A percentile compares a stretch with the other conserved stretches of the same genome.
Conservation (phyloP, 768 basidiomycete genomes). For the Psilocybe tampanensis region DNA sequence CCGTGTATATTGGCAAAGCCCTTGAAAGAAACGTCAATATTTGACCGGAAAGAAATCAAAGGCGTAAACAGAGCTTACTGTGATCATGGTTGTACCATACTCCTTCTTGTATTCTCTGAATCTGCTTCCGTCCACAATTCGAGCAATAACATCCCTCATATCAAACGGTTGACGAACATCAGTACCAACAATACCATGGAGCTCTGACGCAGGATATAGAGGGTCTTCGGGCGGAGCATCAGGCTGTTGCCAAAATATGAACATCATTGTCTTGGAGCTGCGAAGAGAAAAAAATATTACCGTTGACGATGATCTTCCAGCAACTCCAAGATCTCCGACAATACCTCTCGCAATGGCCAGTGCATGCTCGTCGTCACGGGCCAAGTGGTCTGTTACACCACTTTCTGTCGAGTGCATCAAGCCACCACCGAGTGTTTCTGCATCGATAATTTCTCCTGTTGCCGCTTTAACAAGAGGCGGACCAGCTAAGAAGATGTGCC, state of each 20-base stretch:
- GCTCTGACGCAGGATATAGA: conserved; percentile 75
- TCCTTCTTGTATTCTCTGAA: conserved; percentile 97
- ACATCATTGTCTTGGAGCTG: background rate
- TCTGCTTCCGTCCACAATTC: conserved; percentile 87
- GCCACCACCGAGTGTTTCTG: conserved; percentile 90
- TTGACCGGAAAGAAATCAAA: background rate
- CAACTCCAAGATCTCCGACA: conserved; percentile 74
- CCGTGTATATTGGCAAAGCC: conserved; percentile 91
- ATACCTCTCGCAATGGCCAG: conserved; percentile 77
- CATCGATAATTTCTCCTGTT: conserved; percentile 90
- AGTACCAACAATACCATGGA: conserved; percentile 91
- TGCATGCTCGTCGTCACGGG: conserved; percentile 84
- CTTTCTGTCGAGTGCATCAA: conserved; percentile 91
- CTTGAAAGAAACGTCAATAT: conserved; percentile 35
- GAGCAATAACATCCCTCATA: conserved; percentile 92
- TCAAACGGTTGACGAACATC: conserved; percentile 89
- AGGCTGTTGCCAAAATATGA: conserved; percentile 43
- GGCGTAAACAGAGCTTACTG: conserved; percentile 46
- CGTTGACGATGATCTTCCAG: conserved; percentile 49
- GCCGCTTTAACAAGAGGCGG: conserved; percentile 95
- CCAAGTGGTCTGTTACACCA: conserved; percentile 89
- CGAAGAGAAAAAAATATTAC: conserved; percentile 39
- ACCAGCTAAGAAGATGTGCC: conserved; percentile 91
- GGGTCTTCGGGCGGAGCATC: conserved; percentile 66
- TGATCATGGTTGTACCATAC: conserved; percentile 89